Conservation (phyloP, 73 alveolate genomes). For the Stentor roeselii region DNA sequence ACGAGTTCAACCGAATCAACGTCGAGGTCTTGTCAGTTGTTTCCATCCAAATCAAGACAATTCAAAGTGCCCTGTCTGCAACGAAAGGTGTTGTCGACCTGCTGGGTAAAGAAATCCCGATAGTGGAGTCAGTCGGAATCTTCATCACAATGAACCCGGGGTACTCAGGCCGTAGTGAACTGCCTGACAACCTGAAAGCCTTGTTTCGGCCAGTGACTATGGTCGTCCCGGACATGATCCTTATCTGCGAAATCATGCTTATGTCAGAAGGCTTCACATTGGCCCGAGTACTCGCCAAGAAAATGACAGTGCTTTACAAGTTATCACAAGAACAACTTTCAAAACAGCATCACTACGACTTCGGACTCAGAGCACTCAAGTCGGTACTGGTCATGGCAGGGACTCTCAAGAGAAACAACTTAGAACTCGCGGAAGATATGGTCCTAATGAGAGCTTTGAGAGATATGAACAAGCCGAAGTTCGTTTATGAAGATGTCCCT, state of each 20-base stretch:
- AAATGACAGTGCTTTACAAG: constrained; percentile 96
- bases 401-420: constrained; percentile 89
- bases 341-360: constrained; percentile 64
- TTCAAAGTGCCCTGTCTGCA: constrained; percentile 83
- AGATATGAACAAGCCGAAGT: constrained; percentile 99
- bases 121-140: constrained; percentile 93
- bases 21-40: constrained; percentile 99
- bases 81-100: constrained; percentile 91
- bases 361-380: constrained; percentile 93
- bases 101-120: constrained; percentile 85
- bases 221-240: constrained; percentile 98
- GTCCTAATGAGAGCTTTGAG: constrained; percentile 99
- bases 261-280: constrained; percentile 97
- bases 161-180: constrained; percentile 99
- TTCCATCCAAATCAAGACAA: constrained; percentile 96
- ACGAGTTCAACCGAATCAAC: constrained; percentile 99
- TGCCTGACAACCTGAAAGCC: constrained; percentile 99
- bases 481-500: constrained; percentile 97
- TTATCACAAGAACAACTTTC: constrained; percentile 95
- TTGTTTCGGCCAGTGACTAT: constrained; percentile 99
- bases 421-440: constrained; percentile 93
- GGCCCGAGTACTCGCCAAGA: constrained; percentile 96
- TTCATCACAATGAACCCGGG: constrained; percentile 99
- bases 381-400: constrained; percentile 99
- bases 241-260: constrained; percentile 98